These are phyloP conservation scores for Pythium aristosporum DNA, from an alignment of 352 stramenopile species.

Conservation along the genomic window DNA sequence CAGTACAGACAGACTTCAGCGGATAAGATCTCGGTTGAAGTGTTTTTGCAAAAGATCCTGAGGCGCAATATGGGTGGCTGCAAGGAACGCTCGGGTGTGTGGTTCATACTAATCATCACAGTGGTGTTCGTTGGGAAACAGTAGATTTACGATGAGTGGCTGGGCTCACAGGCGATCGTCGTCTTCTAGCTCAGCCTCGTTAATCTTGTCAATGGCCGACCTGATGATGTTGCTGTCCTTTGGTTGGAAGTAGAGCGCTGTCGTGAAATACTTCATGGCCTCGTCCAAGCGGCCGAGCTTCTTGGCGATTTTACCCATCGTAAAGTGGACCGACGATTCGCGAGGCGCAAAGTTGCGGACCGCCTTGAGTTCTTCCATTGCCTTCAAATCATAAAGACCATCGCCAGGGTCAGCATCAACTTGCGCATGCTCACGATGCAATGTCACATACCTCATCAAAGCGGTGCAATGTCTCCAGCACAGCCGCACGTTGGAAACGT, in stretches of 20 bases:
- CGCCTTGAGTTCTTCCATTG: conserved; percentile 89
- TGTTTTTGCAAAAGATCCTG: background rate
- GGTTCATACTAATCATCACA: background rate
- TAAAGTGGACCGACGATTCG: conserved; percentile 97
- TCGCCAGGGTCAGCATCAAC: background rate
- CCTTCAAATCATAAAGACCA: conserved; percentile 29
- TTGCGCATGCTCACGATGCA: background rate
- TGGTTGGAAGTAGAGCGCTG: conserved; percentile 95
- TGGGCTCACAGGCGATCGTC: conserved; percentile 27
- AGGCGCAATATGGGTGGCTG: background rate
- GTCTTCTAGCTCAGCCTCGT: conserved; percentile 57
- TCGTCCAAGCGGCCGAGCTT: conserved; percentile 88
- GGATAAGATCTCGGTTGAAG: background rate
- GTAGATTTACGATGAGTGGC: background rate
- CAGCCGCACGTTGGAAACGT: conserved; percentile 93
- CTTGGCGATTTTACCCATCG: conserved; percentile 95
- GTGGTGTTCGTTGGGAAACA: background rate
- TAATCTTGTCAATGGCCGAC: conserved; percentile 92
- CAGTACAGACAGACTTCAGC: no score
- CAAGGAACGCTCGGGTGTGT: background rate
- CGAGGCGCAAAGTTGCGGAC: conserved; percentile 92
- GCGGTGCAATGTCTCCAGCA: conserved; percentile 92
- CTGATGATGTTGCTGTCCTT: conserved; percentile 99
- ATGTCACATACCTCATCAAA: conserved; percentile 68
- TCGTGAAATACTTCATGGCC: conserved; percentile 95